phyloP scores from a whole-genome alignment of 768 basidiomycete genomes.

The Fibroporia radiculosa region DNA sequence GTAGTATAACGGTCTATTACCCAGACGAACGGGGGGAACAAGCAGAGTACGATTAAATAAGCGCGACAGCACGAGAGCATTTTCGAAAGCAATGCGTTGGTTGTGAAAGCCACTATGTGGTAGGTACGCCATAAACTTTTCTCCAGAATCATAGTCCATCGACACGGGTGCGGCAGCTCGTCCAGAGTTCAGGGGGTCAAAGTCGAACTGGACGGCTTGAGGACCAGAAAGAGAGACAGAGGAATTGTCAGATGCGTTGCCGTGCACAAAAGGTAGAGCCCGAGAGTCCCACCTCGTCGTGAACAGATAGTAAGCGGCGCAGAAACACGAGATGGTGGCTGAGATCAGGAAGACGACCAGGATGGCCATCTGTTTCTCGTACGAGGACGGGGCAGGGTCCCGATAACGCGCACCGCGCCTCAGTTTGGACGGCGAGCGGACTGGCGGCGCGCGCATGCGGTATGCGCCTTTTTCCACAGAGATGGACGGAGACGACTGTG shows the following conservation, averaged over 20 bases:
- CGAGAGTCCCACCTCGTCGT: constrained; percentile 42
- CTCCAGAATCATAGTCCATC: constrained; percentile 12
- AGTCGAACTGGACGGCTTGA: constrained; percentile 8
- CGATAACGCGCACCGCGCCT: not conserved
- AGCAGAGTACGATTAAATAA: constrained; percentile 72
- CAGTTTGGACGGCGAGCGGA: not conserved
- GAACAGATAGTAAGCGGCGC: constrained; percentile 56
- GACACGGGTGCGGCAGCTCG: not conserved
- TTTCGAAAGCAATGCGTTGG: constrained; percentile 81
- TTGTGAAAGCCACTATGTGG: constrained; percentile 85
- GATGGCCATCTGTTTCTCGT: constrained; percentile 32
- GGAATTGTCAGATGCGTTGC: constrained; percentile 4
- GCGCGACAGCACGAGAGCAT: constrained; percentile 65
- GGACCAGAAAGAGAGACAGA: not conserved
- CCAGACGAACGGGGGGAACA: constrained; percentile 68
- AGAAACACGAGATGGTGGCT: constrained; percentile 46
- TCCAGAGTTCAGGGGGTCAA: not conserved
- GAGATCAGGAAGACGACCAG: constrained; percentile 40
- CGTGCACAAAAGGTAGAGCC: not conserved
- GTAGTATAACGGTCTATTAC: constrained; percentile 42
- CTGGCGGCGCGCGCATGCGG: constrained; percentile 44
- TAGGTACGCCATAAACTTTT: constrained; percentile 61
- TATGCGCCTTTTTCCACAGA: constrained; percentile 60
- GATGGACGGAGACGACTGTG: constrained; percentile 50
- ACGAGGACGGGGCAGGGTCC: constrained; percentile 8